phyloP scores from a whole-genome alignment of 1,284 basidiomycete species.

The Apiotrichum mycotoxinovorans region DNA sequence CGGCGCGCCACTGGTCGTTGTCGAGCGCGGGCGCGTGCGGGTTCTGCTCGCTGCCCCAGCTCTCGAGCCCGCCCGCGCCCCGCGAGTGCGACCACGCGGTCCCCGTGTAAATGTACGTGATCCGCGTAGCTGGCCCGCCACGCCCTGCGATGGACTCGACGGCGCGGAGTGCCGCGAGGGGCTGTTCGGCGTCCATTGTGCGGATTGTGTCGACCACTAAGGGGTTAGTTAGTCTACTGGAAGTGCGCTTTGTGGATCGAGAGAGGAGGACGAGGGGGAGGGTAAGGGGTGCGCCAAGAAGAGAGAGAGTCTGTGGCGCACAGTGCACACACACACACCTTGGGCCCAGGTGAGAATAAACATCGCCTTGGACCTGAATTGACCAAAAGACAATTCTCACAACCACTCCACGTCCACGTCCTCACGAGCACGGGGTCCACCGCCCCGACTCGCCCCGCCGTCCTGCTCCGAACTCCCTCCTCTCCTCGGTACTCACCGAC shows the following conservation, averaged over 20 bases:
- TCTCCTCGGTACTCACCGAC: conserved; percentile 55
- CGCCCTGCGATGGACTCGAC: conserved; percentile 25
- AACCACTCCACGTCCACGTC: too few relatives aligned
- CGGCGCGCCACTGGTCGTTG: conserved; percentile 31
- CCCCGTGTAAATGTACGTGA: conserved; percentile 57
- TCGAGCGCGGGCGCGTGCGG: conserved; percentile 10
- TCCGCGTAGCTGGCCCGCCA: conserved; percentile 45
- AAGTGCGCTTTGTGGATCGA: not conserved
- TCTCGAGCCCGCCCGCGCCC: conserved; percentile 34
- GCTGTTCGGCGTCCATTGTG: conserved; percentile 39
- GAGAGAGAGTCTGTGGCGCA: too few relatives aligned
- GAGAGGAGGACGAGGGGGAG: conserved; percentile 36
- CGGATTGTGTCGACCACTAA: conserved; percentile 49
- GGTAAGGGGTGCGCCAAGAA: too few relatives aligned
- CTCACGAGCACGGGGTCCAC: too few relatives aligned
- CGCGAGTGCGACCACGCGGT: conserved; percentile 54
- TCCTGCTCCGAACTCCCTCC: too few relatives aligned
- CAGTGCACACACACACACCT: too few relatives aligned
- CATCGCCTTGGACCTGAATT: too few relatives aligned
- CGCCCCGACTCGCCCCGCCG: too few relatives aligned
- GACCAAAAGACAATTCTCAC: too few relatives aligned
- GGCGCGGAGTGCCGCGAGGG: conserved; percentile 36
- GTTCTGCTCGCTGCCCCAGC: conserved; percentile 38
- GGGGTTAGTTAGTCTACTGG: not conserved
- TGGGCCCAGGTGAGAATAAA: too few relatives aligned